Conservation (phyloP, 1,284 basidiomycete genomes). For the Takashimella koratensis region DNA sequence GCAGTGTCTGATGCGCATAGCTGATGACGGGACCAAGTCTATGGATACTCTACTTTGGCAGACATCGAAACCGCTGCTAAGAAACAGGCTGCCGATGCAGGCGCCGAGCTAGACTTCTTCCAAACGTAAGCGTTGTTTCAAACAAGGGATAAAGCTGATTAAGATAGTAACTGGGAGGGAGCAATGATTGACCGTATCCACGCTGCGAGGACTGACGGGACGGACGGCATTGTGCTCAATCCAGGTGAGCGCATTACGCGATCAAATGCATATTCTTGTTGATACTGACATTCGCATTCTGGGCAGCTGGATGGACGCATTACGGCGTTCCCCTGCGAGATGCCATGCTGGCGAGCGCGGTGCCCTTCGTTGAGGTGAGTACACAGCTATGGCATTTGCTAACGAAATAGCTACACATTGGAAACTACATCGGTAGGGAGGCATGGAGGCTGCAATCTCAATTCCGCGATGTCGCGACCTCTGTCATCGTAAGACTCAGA, state of each 20-base stretch:
- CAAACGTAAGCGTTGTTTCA: conserved; percentile 20
- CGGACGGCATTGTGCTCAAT: conserved; percentile 42
- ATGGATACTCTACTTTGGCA: conserved; percentile 40
- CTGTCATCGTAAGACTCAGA: conserved; percentile 25
- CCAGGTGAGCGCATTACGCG: conserved; percentile 24
- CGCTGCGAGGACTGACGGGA: conserved; percentile 27
- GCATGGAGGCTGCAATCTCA: conserved; percentile 45
- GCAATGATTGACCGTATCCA: conserved; percentile 45
- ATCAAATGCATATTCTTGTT: neutral
- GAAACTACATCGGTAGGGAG: conserved; percentile 45
- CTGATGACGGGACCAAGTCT: conserved; percentile 18
- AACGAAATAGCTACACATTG: conserved; percentile 30
- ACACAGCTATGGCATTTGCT: neutral
- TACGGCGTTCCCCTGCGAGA: conserved; percentile 43
- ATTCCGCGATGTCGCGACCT: conserved; percentile 39
- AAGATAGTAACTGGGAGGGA: conserved; percentile 46
- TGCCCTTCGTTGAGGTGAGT: conserved; percentile 43
- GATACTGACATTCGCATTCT: too few species aligned
- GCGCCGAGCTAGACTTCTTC: conserved; percentile 24
- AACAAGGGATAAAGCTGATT: neutral
- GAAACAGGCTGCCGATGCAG: conserved; percentile 10
- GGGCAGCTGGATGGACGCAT: too few species aligned
- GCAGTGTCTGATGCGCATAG: too few species aligned
- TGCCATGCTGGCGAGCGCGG: conserved; percentile 31
- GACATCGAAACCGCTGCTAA: conserved; percentile 23